phyloP scores from a whole-genome alignment of 345 rosid genomes.

The Pistacia integerrima region DNA sequence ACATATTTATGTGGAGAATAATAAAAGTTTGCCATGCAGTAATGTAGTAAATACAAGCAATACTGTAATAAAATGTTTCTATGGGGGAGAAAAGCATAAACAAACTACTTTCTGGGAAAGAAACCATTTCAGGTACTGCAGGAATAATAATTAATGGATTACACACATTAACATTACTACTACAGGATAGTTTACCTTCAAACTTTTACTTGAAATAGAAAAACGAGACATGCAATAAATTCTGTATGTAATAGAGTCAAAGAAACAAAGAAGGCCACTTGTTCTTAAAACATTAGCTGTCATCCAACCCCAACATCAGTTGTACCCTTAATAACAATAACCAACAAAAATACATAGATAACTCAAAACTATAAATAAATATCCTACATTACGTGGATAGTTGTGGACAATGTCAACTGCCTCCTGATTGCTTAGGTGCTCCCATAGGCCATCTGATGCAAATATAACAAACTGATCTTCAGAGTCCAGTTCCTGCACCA shows the following conservation, averaged over 20 bases:
- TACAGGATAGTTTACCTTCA: neutral
- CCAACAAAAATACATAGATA: conserved; percentile 5
- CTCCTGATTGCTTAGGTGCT: conserved; percentile 91
- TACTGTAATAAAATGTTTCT: neutral
- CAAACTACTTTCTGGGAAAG: neutral
- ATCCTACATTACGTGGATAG: conserved; percentile 75
- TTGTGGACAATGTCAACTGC: conserved; percentile 87
- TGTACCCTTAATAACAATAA: neutral
- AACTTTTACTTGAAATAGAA: conserved; percentile 1
- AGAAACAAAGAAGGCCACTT: conserved; percentile 3
- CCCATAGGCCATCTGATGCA: conserved; percentile 99
- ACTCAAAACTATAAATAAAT: conserved; percentile 7
- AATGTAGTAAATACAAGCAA: conserved; percentile 1
- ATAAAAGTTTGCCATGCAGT: neutral
- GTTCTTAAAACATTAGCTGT: conserved; percentile 12
- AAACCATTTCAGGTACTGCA: neutral
- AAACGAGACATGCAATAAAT: neutral
- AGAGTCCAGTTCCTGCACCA: conserved; percentile 67
- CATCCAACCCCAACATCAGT: conserved; percentile 7
- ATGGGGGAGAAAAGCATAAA: too few species aligned
- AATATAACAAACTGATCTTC: conserved; percentile 93
- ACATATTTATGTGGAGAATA: neutral
- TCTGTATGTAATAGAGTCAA: neutral
- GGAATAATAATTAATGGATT: neutral
- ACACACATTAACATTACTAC: neutral